Conservation (phyloP, 1,284 basidiomycete genomes). For the Chondrostereum purpureum region DNA sequence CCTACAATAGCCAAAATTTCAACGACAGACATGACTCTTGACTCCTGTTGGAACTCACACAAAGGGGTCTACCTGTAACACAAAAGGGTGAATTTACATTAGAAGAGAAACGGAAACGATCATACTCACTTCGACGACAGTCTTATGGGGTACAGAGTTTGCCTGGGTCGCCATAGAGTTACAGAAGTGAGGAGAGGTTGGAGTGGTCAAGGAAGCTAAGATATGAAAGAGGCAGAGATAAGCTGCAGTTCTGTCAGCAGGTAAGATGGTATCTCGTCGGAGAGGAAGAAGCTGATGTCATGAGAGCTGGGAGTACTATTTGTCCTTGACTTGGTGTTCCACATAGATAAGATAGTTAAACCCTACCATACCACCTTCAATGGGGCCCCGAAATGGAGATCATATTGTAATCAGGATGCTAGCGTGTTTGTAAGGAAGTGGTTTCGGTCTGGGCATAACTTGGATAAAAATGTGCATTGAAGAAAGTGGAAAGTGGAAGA, state of each 20-base stretch:
- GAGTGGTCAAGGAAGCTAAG: background rate
- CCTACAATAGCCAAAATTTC: constrained; percentile 23
- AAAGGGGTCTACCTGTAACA: constrained; percentile 51
- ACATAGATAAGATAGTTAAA: too few species aligned
- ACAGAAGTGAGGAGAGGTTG: too few species aligned
- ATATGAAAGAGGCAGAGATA: background rate
- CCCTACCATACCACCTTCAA: too few species aligned
- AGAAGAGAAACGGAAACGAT: constrained; percentile 1
- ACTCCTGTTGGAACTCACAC: constrained; percentile 34
- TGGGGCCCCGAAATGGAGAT: too few species aligned
- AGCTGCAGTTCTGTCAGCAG: background rate
- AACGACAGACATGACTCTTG: background rate
- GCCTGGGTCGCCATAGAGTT: constrained; percentile 47
- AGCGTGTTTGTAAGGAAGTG: too few species aligned
- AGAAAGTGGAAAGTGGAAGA: too few species aligned
- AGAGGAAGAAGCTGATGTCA: background rate
- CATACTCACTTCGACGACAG: constrained; percentile 37
- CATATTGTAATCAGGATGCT: too few species aligned
- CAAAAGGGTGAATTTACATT: background rate
- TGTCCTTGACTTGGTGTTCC: too few species aligned
- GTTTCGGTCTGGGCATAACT: too few species aligned
- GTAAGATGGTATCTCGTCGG: background rate
- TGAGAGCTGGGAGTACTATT: too few species aligned
- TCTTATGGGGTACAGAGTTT: constrained; percentile 52
- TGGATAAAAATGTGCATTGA: too few species aligned